Percentiles rank a stretch among this genome's conserved stretches.
These are phyloP conservation scores for Rhynchospora pubera DNA, from an alignment of 176 grass and related monocot species.

Conservation along the genomic window DNA sequence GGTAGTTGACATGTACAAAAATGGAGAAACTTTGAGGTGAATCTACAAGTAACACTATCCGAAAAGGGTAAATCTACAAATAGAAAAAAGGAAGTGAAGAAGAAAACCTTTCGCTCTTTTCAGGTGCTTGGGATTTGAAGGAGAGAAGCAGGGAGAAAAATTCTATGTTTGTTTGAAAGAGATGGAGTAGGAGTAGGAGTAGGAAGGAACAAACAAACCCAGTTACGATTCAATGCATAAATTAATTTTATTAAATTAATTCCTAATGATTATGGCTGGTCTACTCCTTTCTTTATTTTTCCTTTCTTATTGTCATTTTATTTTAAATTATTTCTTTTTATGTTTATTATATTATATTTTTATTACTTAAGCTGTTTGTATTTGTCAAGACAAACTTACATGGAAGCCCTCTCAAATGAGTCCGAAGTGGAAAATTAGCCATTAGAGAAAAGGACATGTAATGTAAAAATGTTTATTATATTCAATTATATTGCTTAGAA, in stretches of 20 bases:
- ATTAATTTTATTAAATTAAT: not conserved
- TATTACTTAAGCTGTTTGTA: not conserved
- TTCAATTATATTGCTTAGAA: no score
- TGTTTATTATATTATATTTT: not conserved
- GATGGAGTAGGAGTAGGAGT: not conserved
- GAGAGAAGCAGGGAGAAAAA: not conserved
- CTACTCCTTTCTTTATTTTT: conserved; percentile 1
- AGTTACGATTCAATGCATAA: not conserved
- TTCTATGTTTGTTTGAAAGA: not conserved
- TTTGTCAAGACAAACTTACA: not conserved
- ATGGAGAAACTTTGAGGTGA: not conserved
- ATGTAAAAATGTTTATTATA: no score
- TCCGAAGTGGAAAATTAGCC: not conserved
- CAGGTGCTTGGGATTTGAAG: not conserved
- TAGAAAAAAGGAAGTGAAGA: not conserved
- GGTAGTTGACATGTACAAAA: not conserved
- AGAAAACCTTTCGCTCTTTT: not conserved
- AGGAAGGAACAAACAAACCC: not conserved
- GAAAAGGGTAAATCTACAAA: not conserved
- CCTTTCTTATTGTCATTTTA: not conserved
- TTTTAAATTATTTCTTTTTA: not conserved
- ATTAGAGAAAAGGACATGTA: not conserved
- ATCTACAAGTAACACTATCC: not conserved
- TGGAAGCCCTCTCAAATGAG: not conserved
- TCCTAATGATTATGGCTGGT: not conserved